Conservation (phyloP, 306 rosid species). For the Gillenia trifoliata region DNA sequence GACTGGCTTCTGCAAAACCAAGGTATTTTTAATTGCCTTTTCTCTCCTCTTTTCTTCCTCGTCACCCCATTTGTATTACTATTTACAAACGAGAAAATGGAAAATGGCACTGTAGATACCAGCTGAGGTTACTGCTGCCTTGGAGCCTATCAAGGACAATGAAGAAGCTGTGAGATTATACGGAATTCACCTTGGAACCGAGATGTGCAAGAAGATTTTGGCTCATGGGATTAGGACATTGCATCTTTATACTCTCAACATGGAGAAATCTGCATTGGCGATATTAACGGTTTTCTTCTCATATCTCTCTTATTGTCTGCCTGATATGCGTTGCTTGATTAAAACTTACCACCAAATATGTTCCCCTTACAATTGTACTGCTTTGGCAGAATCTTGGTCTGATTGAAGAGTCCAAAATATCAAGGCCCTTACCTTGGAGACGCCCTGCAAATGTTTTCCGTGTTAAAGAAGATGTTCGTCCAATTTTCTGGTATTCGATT, state of each 20-base stretch:
- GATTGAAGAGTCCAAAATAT: conserved; percentile 77
- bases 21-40: conserved; percentile 30
- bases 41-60: background rate
- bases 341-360: conserved; percentile 6
- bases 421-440: conserved; percentile 81
- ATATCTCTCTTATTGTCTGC: background rate
- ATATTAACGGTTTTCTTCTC: conserved; percentile 55
- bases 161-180: conserved; percentile 94
- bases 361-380: conserved; percentile 13
- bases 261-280: conserved; percentile 91
- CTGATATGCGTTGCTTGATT: conserved; percentile 6
- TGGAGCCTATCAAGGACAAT: conserved; percentile 93
- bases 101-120: conserved; percentile 69
- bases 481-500: conserved; percentile 69
- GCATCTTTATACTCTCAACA: conserved; percentile 87
- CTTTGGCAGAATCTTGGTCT: conserved; percentile 81
- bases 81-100: background rate
- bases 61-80: background rate
- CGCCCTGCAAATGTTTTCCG: conserved; percentile 89
- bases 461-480: conserved; percentile 81
- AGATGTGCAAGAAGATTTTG: conserved; percentile 91
- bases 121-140: conserved; percentile 66
- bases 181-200: conserved; percentile 93
- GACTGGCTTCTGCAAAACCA: conserved; percentile 98
- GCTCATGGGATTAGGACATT: conserved; percentile 85